Evolutionary conservation across 1,139 yeast genomes (phyloP), one percentile per base, ranked within the genome.

Genomic region (Diutina catenulata): DNA sequence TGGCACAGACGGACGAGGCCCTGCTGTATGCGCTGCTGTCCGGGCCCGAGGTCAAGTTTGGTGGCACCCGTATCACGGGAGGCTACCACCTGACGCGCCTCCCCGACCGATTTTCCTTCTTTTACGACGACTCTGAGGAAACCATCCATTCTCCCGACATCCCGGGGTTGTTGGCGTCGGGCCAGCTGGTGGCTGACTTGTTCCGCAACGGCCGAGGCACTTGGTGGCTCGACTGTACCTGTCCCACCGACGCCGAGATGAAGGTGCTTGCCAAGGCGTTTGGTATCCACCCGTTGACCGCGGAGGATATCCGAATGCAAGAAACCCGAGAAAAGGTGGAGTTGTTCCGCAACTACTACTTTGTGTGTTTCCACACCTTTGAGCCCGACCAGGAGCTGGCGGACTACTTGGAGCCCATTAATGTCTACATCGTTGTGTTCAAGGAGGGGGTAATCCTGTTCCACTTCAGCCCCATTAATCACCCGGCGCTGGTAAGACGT

Each of bases 81-180:
- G n/a, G n/a, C n/a, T n/a, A n/a, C n/a, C 9, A n/a, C 10, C 21
- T 29, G 22, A 18, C 18, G 8, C 8, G 13, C 14, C 20, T 46
- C 26, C 48, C 48, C n/a, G 88, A 82, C 47, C 62, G 97, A 40
- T 88, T 82, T 57, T 75, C 93, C 25, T 84, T 84, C 54, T 88
- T 86, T 56, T 75, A 79, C 32, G 74, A 93, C 0, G 86, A 80
- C 42, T 64, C 77, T 8, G 95, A 86, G 42, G 94, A 81, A 50
- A 91, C 97, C 0, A 70, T 83, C 14, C 96, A 88, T 57, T 82
- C 95, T 1, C 80, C 94, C 1, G 95, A 86, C 51, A 67, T 88
- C 33, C 80, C 93, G 3, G 74, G 91, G 1, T 61, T 88, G 42
- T 74, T 82, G 5, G 64, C 64, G 15, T 77, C 79, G 2, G 81